A percentile compares a stretch with the other conserved stretches of the same genome.
Conservation (phyloP, 2,329 filamentous ascomycete genomes). For the Pseudogymnoascus sp. region DNA sequence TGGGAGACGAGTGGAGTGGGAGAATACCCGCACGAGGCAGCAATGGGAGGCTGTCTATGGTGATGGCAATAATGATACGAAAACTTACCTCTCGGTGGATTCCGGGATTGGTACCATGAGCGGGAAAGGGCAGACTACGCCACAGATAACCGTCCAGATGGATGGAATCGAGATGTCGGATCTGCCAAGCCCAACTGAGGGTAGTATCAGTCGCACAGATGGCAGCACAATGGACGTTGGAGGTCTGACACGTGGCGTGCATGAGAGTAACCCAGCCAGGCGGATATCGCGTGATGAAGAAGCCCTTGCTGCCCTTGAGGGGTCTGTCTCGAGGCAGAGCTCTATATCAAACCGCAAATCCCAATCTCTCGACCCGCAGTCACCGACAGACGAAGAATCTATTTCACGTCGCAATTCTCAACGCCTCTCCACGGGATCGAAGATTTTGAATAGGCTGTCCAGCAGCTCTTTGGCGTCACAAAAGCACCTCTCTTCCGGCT, state of each 20-base stretch:
- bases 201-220: background rate
- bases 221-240: background rate
- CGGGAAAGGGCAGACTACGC: conserved; percentile 33
- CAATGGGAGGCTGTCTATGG: conserved; percentile 69
- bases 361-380: background rate
- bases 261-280: conserved; percentile 8
- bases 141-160: conserved; percentile 29
- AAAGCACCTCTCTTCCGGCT: conserved; percentile 10
- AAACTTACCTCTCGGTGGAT: conserved; percentile 15
- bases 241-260: conserved; percentile 4
- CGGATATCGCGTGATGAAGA: conserved; percentile 8
- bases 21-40: conserved; percentile 50
- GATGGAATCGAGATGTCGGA: conserved; percentile 48
- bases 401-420: background rate
- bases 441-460: background rate
- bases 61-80: conserved; percentile 2
- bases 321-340: conserved; percentile 13
- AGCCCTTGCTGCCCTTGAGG: conserved; percentile 17
- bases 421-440: background rate
- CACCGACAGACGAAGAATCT: background rate
- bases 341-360: conserved; percentile 1
- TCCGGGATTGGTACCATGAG: conserved; percentile 33
- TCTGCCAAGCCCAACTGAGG: conserved; percentile 26
- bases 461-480: background rate
- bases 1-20: conserved; percentile 56